Conservation (phyloP, 495 filamentous ascomycete species). For the Terfezia claveryi region DNA sequence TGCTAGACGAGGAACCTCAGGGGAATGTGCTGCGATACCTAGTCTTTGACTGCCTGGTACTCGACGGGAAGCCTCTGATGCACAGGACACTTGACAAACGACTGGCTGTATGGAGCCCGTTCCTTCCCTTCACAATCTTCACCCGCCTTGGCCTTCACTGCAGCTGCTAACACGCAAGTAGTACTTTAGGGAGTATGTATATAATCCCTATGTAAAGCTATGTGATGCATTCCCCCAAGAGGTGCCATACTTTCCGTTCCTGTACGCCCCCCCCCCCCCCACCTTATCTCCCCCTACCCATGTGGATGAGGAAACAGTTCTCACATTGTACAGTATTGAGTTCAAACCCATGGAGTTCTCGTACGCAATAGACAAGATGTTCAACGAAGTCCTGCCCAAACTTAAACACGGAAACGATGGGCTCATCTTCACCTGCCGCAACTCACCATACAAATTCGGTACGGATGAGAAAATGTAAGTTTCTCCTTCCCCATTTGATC, state of each 20-base stretch:
- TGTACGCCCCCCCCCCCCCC: too few species aligned
- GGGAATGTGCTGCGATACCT: slow-evolving; percentile 56
- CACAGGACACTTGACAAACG: slow-evolving; percentile 66
- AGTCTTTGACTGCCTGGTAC: slow-evolving; percentile 76
- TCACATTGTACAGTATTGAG: slow-evolving; percentile 31
- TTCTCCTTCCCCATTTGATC: not conserved
- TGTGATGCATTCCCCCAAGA: slow-evolving; percentile 48
- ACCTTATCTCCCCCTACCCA: not conserved
- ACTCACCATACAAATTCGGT: slow-evolving; percentile 61
- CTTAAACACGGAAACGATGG: slow-evolving; percentile 88
- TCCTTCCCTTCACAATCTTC: not conserved
- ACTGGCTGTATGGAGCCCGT: slow-evolving; percentile 28
- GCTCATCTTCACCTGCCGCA: slow-evolving; percentile 84
- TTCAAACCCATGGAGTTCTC: slow-evolving; percentile 71
- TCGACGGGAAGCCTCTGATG: slow-evolving; percentile 58
- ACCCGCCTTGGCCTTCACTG: too few species aligned
- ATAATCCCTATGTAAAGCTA: slow-evolving; percentile 54
- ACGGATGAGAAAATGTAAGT: slow-evolving; percentile 36
- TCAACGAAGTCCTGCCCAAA: slow-evolving; percentile 56
- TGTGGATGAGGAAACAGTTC: not conserved
- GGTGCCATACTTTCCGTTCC: slow-evolving; percentile 45
- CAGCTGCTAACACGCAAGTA: not conserved
- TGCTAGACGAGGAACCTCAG: slow-evolving; percentile 45
- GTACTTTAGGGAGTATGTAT: slow-evolving; percentile 58
- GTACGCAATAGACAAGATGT: slow-evolving; percentile 82